Conservation (phyloP, 192 early-diverging fungal genomes). For the Podila minutissima region DNA sequence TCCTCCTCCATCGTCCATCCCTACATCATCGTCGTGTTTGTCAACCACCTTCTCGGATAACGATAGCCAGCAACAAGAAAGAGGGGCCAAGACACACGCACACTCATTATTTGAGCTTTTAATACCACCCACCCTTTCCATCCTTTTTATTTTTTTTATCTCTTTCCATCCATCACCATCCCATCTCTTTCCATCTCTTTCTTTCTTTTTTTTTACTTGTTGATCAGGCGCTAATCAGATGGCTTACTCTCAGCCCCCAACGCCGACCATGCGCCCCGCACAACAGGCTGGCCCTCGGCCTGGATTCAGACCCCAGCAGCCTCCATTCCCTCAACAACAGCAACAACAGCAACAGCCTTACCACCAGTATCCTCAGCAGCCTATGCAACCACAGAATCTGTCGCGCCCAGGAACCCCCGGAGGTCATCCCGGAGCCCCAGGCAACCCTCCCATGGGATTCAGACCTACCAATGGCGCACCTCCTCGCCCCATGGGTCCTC, state of each 20-base stretch:
- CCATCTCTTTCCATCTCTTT: not conserved
- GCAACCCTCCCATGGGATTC: conserved; percentile 12
- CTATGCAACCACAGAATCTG: not conserved
- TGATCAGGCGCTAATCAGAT: conserved; percentile 10
- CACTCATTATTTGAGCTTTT: no score
- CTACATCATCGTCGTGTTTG: no score
- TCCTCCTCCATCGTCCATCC: not conserved
- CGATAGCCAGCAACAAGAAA: no score
- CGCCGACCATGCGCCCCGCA: conserved; percentile 26
- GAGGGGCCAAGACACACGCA: no score
- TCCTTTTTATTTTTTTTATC: conserved; percentile 1
- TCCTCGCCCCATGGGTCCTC: conserved; percentile 11
- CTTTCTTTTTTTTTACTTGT: not conserved
- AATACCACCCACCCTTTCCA: not conserved
- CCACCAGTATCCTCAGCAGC: conserved; percentile 1
- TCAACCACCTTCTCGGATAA: no score
- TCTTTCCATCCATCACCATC: not conserved
- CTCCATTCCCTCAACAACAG: conserved; percentile 10
- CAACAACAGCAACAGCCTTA: conserved; percentile 2
- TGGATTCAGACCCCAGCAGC: conserved; percentile 25
- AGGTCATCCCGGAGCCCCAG: conserved; percentile 5
- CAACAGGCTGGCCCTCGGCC: conserved; percentile 32
- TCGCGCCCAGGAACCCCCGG: conserved; percentile 13
- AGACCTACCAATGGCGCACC: conserved; percentile 26
- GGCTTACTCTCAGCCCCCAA: conserved; percentile 43